These are phyloP conservation scores for Primulina huaijiensis DNA, from an alignment of 257 asterid species.

Conservation along the genomic window DNA sequence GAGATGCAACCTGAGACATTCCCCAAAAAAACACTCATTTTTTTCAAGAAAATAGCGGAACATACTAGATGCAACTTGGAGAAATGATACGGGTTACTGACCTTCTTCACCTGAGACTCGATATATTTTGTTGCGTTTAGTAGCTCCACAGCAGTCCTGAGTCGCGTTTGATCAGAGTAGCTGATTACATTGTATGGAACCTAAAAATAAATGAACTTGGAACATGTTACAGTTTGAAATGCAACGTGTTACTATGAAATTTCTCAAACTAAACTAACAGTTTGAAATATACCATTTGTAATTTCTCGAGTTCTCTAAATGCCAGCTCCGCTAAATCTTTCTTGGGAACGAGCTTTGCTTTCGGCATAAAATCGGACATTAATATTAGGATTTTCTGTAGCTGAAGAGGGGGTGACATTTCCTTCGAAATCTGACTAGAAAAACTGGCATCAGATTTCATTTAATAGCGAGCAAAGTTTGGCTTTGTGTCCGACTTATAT, in stretches of 20 bases:
- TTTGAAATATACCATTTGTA: constrained; percentile 47
- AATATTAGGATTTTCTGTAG: constrained; percentile 73
- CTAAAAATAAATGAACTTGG: constrained; percentile 34
- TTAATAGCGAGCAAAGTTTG: neutral
- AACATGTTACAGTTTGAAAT: neutral
- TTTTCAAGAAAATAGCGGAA: neutral
- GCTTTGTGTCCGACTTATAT: neutral
- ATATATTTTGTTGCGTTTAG: constrained; percentile 74
- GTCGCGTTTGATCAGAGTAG: constrained; percentile 76
- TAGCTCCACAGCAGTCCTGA: constrained; percentile 90
- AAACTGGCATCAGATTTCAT: constrained; percentile 26
- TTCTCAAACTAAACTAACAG: neutral
- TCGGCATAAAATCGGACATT: constrained; percentile 66
- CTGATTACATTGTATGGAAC: constrained; percentile 86
- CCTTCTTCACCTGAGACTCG: constrained; percentile 78
- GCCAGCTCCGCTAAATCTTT: constrained; percentile 86
- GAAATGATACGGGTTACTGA: constrained; percentile 13
- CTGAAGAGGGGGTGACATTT: constrained; percentile 72
- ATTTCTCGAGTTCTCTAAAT: constrained; percentile 68
- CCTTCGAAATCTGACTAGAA: constrained; percentile 71
- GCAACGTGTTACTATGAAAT: neutral
- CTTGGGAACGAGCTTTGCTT: constrained; percentile 88
- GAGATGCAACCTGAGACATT: constrained; percentile 55
- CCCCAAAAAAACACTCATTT: neutral
- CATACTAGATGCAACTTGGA: neutral